Percentiles rank a stretch among this genome's conserved stretches.
Evolutionary conservation across 768 basidiomycete species (phyloP).

Genomic region (Zangia roseola): DNA sequence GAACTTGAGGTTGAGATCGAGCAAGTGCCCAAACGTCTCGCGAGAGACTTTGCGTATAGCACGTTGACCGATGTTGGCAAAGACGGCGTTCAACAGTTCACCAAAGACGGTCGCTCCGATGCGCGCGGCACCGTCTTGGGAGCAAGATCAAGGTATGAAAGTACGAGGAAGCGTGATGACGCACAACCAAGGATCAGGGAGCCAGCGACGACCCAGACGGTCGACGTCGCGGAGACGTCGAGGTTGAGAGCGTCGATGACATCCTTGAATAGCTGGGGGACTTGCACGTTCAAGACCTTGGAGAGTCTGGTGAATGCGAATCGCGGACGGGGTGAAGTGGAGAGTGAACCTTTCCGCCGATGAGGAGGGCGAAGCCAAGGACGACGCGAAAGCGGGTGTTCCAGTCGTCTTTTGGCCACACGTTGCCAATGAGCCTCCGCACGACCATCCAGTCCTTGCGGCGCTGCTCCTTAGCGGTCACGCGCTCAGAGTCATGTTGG

Average conservation of each 20-base stretch:
- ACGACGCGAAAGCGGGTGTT: constrained; percentile 79
- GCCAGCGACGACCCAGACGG: constrained; percentile 92
- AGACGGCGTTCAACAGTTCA: constrained; percentile 92
- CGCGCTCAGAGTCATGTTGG: constrained; percentile 11
- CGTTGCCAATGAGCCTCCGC: constrained; percentile 76
- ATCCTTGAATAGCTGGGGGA: constrained; percentile 93
- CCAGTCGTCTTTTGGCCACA: constrained; percentile 91
- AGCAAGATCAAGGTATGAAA: neutral
- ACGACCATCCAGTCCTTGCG: constrained; percentile 86
- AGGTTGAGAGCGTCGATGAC: constrained; percentile 90
- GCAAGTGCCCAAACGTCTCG: constrained; percentile 92
- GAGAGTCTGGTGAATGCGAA: neutral
- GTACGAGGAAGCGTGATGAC: constrained; percentile 32
- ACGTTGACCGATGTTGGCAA: constrained; percentile 92
- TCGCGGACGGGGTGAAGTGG: neutral
- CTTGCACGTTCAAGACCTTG: constrained; percentile 93
- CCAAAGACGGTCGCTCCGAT: constrained; percentile 87
- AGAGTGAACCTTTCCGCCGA: constrained; percentile 76
- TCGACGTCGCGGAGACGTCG: constrained; percentile 66
- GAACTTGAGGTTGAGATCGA: constrained; percentile 88
- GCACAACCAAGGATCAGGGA: constrained; percentile 86
- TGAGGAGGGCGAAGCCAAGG: constrained; percentile 74
- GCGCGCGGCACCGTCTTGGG: constrained; percentile 83
- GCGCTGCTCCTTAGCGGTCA: constrained; percentile 50
- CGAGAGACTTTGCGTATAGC: constrained; percentile 93